Percentiles rank a stretch among this genome's conserved stretches.
Evolutionary conservation across 1,284 basidiomycete species (phyloP).

Genomic region (Ganoderma boninense): DNA sequence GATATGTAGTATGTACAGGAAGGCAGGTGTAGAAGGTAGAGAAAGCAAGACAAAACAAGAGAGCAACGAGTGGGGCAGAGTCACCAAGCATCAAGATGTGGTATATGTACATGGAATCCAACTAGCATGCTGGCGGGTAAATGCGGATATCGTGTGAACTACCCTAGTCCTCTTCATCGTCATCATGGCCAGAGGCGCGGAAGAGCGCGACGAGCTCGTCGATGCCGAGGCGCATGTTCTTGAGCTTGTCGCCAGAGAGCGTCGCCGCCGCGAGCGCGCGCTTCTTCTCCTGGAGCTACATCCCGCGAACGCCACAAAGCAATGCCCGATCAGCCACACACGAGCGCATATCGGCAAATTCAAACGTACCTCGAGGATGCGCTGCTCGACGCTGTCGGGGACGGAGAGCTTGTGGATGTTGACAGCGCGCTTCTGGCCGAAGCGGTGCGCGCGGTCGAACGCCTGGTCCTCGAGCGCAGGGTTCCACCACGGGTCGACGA

Average conservation of each 20-base stretch:
- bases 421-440: constrained; percentile 86
- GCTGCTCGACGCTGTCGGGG: constrained; percentile 88
- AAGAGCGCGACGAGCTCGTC: constrained; percentile 87
- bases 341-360: neutral
- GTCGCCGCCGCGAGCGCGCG: constrained; percentile 86
- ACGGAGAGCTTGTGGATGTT: constrained; percentile 96
- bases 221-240: constrained; percentile 85
- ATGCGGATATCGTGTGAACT: constrained; percentile 3
- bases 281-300: constrained; percentile 86
- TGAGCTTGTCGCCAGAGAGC: constrained; percentile 87
- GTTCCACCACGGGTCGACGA: constrained; percentile 97
- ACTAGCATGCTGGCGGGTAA: neutral
- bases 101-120: constrained; percentile 11
- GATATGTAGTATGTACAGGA: neutral
- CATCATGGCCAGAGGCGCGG: constrained; percentile 60
- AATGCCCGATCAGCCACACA: constrained; percentile 15
- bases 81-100: neutral
- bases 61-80: constrained; percentile 8
- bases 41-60: constrained; percentile 11
- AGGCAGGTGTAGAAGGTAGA: neutral
- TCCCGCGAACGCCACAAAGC: constrained; percentile 21
- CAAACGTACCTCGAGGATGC: constrained; percentile 70
- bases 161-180: constrained; percentile 51
- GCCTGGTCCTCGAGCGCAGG: constrained; percentile 88
- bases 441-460: constrained; percentile 70